Evolutionary conservation across 2,329 filamentous ascomycete genomes (phyloP).

Genomic region (Ophiocordyceps camponoti-rufipedis): DNA sequence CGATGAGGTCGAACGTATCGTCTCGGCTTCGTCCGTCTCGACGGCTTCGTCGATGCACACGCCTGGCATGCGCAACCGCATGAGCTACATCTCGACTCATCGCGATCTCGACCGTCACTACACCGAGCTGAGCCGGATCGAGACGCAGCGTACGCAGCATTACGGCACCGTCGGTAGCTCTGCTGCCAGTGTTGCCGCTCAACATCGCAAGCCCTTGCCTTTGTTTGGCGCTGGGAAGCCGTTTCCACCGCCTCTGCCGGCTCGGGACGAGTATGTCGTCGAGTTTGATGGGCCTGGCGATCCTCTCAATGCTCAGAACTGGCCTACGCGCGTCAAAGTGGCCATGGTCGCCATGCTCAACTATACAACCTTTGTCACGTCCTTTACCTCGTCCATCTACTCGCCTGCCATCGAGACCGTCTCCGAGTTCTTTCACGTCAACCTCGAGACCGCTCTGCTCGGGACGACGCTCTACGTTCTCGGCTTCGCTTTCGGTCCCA

Average conservation of each 20-base stretch:
- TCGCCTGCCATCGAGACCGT: conserved; percentile 44
- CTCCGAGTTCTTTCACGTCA: conserved; percentile 39
- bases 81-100: not conserved
- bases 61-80: conserved; percentile 19
- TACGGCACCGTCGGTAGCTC: conserved; percentile 49
- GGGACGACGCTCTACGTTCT: conserved; percentile 54
- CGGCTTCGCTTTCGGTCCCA: conserved; percentile 53
- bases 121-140: conserved; percentile 52
- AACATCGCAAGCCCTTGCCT: conserved; percentile 37
- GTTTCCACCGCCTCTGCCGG: conserved; percentile 51
- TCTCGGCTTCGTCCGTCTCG: conserved; percentile 31
- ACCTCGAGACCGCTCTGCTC: conserved; percentile 41
- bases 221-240: conserved; percentile 57
- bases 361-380: conserved; percentile 52
- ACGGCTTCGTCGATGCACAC: conserved; percentile 22
- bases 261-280: conserved; percentile 60
- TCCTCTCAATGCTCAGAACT: conserved; percentile 75
- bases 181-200: conserved; percentile 12
- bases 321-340: conserved; percentile 63
- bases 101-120: conserved; percentile 46
- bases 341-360: conserved; percentile 49
- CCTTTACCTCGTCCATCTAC: conserved; percentile 62
- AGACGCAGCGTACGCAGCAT: conserved; percentile 54
- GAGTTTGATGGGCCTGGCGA: conserved; percentile 75
- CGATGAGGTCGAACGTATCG: conserved; percentile 41